phyloP scores from a whole-genome alignment of 2,329 filamentous ascomycete species.

The Venturia pyrina region DNA sequence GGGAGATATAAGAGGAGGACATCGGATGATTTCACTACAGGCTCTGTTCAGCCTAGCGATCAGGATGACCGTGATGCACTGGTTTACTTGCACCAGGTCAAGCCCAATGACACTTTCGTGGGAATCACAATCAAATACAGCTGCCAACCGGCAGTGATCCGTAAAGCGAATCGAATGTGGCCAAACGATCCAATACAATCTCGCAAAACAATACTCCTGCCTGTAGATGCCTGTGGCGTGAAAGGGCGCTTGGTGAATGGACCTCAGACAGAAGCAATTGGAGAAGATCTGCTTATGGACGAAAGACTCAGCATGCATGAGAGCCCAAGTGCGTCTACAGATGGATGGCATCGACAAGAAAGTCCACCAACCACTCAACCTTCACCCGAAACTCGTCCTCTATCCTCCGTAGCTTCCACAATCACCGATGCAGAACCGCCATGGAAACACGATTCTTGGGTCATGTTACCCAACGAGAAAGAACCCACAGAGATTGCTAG shows the following conservation, averaged over 20 bases:
- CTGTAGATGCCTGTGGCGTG: constrained; percentile 79
- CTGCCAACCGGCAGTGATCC: constrained; percentile 71
- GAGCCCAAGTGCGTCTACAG: constrained; percentile 15
- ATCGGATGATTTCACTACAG: constrained; percentile 49
- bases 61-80: constrained; percentile 63
- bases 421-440: constrained; percentile 45
- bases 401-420: constrained; percentile 24
- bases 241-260: constrained; percentile 54
- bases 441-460: constrained; percentile 87
- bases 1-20: constrained; percentile 53
- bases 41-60: constrained; percentile 42
- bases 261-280: constrained; percentile 15
- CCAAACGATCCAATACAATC: constrained; percentile 83
- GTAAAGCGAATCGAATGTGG: constrained; percentile 89
- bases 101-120: constrained; percentile 75
- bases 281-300: constrained; percentile 24
- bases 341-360: constrained; percentile 19
- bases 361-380: constrained; percentile 27
- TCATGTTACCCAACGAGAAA: constrained; percentile 61
- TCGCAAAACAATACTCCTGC: constrained; percentile 69
- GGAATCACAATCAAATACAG: constrained; percentile 85
- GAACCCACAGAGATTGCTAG: constrained; percentile 77
- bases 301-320: constrained; percentile 26
- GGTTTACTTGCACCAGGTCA: constrained; percentile 83
- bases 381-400: constrained; percentile 21